phyloP scores from a whole-genome alignment of 1,284 basidiomycete species.

The Rhodotorula sp. region DNA sequence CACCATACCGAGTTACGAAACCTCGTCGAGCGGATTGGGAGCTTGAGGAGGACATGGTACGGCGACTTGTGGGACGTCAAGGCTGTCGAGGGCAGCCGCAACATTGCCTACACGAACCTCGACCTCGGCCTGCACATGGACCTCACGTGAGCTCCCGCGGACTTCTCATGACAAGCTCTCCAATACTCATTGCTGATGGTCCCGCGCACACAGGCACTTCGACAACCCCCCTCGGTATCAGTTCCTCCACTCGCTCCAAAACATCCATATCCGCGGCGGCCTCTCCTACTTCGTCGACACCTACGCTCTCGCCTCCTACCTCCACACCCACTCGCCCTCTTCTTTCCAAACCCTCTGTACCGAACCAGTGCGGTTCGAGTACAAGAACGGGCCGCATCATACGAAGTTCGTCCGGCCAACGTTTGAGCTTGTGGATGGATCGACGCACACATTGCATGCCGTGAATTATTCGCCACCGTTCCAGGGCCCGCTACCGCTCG shows the following conservation, averaged over 20 bases:
- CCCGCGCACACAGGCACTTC: conserved; percentile 58
- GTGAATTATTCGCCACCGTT: conserved; percentile 96
- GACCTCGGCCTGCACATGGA: conserved; percentile 91
- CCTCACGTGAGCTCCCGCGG: conserved; percentile 63
- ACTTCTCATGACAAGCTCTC: not conserved
- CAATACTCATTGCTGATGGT: not conserved
- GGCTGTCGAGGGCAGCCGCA: conserved; percentile 65
- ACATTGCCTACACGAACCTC: conserved; percentile 93
- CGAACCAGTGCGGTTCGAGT: conserved; percentile 78
- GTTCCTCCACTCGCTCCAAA: conserved; percentile 82
- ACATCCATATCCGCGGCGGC: conserved; percentile 74
- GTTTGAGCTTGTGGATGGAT: conserved; percentile 61
- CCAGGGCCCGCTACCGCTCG: conserved; percentile 65
- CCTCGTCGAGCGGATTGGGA: conserved; percentile 68
- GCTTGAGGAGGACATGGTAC: conserved; percentile 85
- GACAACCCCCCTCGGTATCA: conserved; percentile 86
- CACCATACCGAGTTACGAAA: conserved; percentile 57
- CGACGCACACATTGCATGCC: conserved; percentile 54
- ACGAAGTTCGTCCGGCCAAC: conserved; percentile 76
- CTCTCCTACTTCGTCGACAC: conserved; percentile 86
- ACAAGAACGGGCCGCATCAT: conserved; percentile 85
- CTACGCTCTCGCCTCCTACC: conserved; percentile 62
- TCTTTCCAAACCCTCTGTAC: conserved; percentile 63
- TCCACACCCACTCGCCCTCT: conserved; percentile 58
- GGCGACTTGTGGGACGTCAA: conserved; percentile 86